phyloP scores from a whole-genome alignment of 768 basidiomycete genomes.

The Podaxis sp. region DNA sequence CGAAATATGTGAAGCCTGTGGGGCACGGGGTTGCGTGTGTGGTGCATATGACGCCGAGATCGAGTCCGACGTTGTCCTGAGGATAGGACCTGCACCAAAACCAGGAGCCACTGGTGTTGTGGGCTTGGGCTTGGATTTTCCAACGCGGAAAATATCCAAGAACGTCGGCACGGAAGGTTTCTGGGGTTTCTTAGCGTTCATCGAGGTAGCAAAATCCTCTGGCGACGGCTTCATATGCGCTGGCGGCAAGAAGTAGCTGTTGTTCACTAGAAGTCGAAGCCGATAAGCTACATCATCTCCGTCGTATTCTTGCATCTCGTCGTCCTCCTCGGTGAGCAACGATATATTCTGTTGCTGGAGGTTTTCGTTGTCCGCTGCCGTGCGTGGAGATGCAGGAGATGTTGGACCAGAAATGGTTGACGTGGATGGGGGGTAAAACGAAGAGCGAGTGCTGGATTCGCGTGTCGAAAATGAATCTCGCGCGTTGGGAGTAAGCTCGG shows the following conservation, averaged over 20 bases:
- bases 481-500: conserved; percentile 44
- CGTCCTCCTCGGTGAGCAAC: conserved; percentile 49
- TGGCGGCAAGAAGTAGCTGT: conserved; percentile 87
- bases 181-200: conserved; percentile 42
- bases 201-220: conserved; percentile 52
- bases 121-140: conserved; percentile 67
- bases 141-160: conserved; percentile 70
- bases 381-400: conserved; percentile 63
- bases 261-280: conserved; percentile 79
- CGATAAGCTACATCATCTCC: conserved; percentile 85
- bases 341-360: conserved; percentile 42
- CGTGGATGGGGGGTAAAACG: conserved; percentile 75
- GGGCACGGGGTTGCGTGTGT: conserved; percentile 31
- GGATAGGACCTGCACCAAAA: conserved; percentile 35
- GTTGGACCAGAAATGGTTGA: conserved; percentile 63
- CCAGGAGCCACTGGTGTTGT: conserved; percentile 41
- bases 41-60: conserved; percentile 44
- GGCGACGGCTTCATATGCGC: conserved; percentile 81
- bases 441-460: conserved; percentile 69
- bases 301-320: conserved; percentile 51
- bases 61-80: conserved; percentile 68
- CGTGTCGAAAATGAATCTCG: conserved; percentile 65
- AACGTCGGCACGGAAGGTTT: conserved; percentile 54
- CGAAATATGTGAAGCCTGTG: conserved; percentile 36
- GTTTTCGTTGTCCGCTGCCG: conserved; percentile 43